Evolutionary conservation across 768 basidiomycete genomes (phyloP).

Genomic region (Boletus rubroflammeus): DNA sequence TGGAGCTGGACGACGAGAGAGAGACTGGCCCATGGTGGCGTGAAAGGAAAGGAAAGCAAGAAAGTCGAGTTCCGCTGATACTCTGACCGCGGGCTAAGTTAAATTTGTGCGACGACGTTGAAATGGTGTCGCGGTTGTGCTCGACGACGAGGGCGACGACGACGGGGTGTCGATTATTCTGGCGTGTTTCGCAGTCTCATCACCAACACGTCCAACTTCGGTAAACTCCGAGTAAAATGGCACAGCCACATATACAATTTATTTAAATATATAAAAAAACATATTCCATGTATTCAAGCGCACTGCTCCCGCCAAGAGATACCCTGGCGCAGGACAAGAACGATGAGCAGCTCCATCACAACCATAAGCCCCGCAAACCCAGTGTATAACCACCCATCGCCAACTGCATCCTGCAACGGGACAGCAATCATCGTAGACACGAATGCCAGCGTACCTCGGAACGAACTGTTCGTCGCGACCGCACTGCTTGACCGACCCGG

Average conservation of each 20-base stretch:
- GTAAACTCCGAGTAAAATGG: conserved; percentile 12
- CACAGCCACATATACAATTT: conserved; percentile 18
- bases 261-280: conserved; percentile 8
- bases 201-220: conserved; percentile 22
- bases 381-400: conserved; percentile 79
- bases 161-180: conserved; percentile 22
- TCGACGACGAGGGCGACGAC: conserved; percentile 7
- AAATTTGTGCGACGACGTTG: conserved; percentile 2
- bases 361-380: conserved; percentile 56
- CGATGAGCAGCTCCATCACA: conserved; percentile 49
- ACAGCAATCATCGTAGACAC: conserved; percentile 69
- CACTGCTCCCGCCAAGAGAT: conserved; percentile 51
- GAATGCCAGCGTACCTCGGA: conserved; percentile 68
- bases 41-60: background rate
- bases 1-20: conserved; percentile 25
- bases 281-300: background rate
- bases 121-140: conserved; percentile 9
- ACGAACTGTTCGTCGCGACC: conserved; percentile 71
- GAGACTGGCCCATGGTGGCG: conserved; percentile 29
- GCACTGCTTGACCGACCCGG: conserved; percentile 74
- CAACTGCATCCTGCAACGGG: conserved; percentile 69
- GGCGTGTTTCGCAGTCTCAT: conserved; percentile 25
- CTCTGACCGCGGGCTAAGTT: background rate
- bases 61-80: background rate
- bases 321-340: conserved; percentile 62